Evolutionary conservation across 1,284 basidiomycete species (phyloP).

Genomic region (Ganoderma meredithae): DNA sequence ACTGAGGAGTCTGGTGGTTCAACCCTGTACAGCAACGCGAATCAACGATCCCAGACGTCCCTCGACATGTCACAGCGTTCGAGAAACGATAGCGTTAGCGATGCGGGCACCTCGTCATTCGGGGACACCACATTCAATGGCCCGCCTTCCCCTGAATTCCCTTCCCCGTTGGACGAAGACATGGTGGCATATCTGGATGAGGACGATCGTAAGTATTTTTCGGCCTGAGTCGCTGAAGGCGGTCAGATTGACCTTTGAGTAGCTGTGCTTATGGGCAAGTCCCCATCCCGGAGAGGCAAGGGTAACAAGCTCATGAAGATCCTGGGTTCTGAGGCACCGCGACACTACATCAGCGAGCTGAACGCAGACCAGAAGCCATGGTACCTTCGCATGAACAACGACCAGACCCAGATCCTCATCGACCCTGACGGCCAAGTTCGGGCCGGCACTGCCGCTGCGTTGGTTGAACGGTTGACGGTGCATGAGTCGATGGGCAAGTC

Average conservation of each 20-base stretch:
- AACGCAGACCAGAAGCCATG: constrained; percentile 76
- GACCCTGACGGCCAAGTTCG: constrained; percentile 85
- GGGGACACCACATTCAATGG: constrained; percentile 35
- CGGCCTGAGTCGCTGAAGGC: no score
- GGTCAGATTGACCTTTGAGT: neutral
- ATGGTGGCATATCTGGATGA: constrained; percentile 41
- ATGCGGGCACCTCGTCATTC: constrained; percentile 39
- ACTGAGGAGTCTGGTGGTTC: constrained; percentile 30
- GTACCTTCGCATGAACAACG: constrained; percentile 87
- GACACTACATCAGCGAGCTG: constrained; percentile 55
- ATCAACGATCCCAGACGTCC: constrained; percentile 38
- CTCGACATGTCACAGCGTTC: constrained; percentile 38
- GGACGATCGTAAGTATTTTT: constrained; percentile 44
- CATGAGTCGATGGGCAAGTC: constrained; percentile 82
- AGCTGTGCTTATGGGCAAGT: constrained; percentile 39
- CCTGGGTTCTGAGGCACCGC: constrained; percentile 75
- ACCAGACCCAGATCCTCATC: constrained; percentile 82
- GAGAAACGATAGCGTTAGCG: constrained; percentile 36
- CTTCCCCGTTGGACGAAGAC: constrained; percentile 38
- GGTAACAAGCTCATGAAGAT: constrained; percentile 74
- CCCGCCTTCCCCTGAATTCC: constrained; percentile 25
- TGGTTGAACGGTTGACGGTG: constrained; percentile 90
- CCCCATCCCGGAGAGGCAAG: constrained; percentile 45
- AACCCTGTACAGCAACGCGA: constrained; percentile 37
- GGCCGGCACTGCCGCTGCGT: constrained; percentile 86